Conservation (phyloP, 805 yeast genomes). For the Candida oleophila region DNA sequence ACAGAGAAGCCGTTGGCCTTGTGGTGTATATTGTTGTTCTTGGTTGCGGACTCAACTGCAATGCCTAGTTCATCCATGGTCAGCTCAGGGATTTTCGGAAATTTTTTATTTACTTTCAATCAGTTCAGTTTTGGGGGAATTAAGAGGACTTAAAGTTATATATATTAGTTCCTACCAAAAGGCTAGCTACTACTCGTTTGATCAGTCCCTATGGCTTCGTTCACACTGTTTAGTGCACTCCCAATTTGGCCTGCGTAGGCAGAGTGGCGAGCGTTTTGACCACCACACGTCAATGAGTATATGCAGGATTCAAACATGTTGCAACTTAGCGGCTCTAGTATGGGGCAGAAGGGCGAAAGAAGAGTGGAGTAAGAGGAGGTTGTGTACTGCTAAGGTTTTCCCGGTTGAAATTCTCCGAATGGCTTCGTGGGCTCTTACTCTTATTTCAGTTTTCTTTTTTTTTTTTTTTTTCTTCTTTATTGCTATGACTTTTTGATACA, state of each 20-base stretch:
- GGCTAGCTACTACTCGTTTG: not conserved
- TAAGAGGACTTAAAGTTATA: no score
- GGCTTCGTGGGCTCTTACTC: no score
- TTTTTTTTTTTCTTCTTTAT: no score
- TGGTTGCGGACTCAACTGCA: conserved; percentile 12
- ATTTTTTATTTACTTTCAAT: not conserved
- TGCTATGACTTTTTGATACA: no score
- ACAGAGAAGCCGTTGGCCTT: not conserved
- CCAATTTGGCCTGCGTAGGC: not conserved
- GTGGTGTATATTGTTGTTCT: not conserved
- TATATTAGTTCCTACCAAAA: no score
- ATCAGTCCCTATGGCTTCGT: not conserved
- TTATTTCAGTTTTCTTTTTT: no score
- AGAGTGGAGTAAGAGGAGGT: no score
- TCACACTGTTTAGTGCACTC: not conserved
- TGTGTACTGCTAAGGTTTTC: no score
- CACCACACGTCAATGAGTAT: not conserved
- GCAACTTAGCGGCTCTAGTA: no score
- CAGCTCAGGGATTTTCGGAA: no score
- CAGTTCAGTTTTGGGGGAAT: not conserved
- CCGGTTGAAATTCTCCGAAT: no score
- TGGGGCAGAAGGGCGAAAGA: no score
- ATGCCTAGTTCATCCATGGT: conserved; percentile 39
- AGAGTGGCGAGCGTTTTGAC: conserved; percentile 2
- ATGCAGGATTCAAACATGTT: not conserved